Evolutionary conservation across 2,329 filamentous ascomycete genomes (phyloP), one percentile per base, ranked within the genome.

Genomic region (Penicillium sumatraense): DNA sequence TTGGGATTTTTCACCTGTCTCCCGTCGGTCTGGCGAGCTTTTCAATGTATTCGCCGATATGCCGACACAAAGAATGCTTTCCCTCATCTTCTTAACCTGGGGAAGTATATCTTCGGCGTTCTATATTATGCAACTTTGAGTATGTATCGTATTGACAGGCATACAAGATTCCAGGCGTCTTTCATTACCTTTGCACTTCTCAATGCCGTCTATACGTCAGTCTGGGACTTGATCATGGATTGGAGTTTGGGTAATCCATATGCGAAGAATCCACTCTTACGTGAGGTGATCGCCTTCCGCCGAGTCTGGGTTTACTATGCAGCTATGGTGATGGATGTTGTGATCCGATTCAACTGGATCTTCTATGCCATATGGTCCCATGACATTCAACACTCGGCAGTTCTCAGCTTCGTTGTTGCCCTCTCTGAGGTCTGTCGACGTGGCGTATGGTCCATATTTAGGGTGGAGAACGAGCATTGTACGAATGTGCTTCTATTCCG

Each of bases 381-480:
- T 58, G 83, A 96, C 66, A 75, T 88, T 0, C 92, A 97, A 67
- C 93, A 98, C 72, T 93, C 89, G 1, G 89, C 90, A 3, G 72
- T 92, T 2, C 83, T 92, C 5, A 92, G 90, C 1, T 98, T 98
- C 73, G 63, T 89, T 26, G 85, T 97, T 14, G 83, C 85, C 1
- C 77, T 97, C 3, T 85, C 88, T 8, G 95, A 99, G 72, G 86
- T 96, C 20, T 81, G 85, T n/a, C 86, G 95, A 27, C 81, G 95
- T 70, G 93, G 91, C 58, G 86, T 97, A 69, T 99, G 95, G 95
- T 88, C 89, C 0, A 80, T 98, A 3, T 89, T 99, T 72, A 90
- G 95, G 36, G 93, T 99, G 23, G 95, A 99, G 74, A 99, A 99
- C 72, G 95, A 99, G 68, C 95, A 99, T 75, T 96, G 92, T 75